Conservation (phyloP, 176 grass and related monocot genomes). For the Triticum dicoccoides region DNA sequence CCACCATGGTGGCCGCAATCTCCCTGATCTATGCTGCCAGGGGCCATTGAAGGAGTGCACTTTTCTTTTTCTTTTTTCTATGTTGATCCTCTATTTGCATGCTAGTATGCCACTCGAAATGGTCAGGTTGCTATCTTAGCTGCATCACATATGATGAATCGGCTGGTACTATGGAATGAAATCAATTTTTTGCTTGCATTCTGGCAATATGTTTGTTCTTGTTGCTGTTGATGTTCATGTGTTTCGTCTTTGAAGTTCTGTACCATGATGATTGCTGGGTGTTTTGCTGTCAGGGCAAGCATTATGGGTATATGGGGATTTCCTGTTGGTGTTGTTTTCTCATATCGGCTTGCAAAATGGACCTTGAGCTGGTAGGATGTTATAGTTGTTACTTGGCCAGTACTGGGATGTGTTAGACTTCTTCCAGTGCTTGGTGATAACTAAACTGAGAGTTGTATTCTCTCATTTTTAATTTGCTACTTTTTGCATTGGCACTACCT, state of each 20-base stretch:
- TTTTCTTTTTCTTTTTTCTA: slow-evolving; percentile 7
- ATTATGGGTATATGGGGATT: not conserved
- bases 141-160: slow-evolving; percentile 17
- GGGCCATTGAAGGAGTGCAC: slow-evolving; percentile 24
- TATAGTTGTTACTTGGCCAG: not conserved
- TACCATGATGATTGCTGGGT: not conserved
- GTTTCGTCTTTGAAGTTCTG: not conserved
- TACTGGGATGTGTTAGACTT: not conserved
- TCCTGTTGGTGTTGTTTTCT: not conserved
- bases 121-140: slow-evolving; percentile 29
- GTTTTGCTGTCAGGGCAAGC: not conserved
- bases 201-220: not conserved
- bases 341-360: not conserved
- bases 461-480: not conserved
- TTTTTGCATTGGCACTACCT: not conserved
- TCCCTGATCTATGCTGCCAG: slow-evolving; percentile 59
- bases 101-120: slow-evolving; percentile 16
- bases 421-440: not conserved
- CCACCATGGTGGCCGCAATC: slow-evolving; percentile 54
- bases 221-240: not conserved
- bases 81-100: slow-evolving; percentile 4
- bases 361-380: not conserved
- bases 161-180: slow-evolving; percentile 38
- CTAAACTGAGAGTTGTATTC: not conserved
- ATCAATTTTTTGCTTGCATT: slow-evolving; percentile 11